Percentiles rank a stretch among this genome's conserved stretches.
Conservation (phyloP, 345 rosid genomes). For the Dipteronia sinensis region DNA sequence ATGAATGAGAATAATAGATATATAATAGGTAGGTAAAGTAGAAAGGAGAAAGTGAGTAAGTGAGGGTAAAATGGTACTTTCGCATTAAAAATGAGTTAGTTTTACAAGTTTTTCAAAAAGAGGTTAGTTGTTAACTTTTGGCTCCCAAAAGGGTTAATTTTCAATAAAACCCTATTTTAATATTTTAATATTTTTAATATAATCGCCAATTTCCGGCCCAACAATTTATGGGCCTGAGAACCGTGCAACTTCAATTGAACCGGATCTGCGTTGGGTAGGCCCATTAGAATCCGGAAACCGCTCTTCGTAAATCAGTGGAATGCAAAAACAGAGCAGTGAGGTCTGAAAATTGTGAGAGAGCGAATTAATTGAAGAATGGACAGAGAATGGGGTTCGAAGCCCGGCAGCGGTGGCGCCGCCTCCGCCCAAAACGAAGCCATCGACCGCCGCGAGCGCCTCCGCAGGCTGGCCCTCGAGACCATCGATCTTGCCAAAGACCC, state of each 20-base stretch:
- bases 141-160: no score
- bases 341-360: background rate
- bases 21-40: no score
- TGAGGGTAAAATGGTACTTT: no score
- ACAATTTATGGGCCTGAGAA: background rate
- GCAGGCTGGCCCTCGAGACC: slow-evolving; percentile 95
- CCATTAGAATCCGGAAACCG: background rate
- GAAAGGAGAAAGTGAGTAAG: no score
- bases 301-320: background rate
- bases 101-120: no score
- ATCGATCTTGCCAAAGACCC: slow-evolving; percentile 98
- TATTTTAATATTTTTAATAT: no score
- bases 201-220: background rate
- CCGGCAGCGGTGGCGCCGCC: slow-evolving; percentile 98
- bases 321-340: background rate
- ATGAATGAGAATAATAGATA: no score
- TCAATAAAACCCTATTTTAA: no score
- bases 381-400: slow-evolving; percentile 98
- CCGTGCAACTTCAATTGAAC: no score
- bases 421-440: slow-evolving; percentile 94
- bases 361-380: slow-evolving; percentile 49
- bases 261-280: background rate
- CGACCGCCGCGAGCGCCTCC: slow-evolving; percentile 97
- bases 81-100: no score
- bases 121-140: no score